Base-by-base conservation (phyloP, 176 grass and related monocot species). In the Phoenix roebelenii region DNA sequence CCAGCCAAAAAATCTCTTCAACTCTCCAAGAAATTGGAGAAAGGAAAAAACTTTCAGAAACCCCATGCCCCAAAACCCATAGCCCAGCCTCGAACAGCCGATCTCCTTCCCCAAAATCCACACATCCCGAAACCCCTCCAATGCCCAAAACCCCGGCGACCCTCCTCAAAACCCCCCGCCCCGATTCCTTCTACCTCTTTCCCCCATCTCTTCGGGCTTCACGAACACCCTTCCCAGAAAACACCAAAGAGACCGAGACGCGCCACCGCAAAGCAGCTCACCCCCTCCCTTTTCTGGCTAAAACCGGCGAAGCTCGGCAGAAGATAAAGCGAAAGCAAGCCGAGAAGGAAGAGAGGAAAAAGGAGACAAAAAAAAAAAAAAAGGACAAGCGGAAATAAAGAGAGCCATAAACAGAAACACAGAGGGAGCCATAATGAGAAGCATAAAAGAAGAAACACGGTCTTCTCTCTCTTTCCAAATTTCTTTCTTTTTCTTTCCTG, bases 341-440 rank as follows among this genome's bases (percentile, higher is more conserved):
- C 35, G 2, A 44, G 35, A 44, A 24, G 18, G 16, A 54, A 63
- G 60, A 77, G n/a, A 61, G 61, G 28, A 14, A 79, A 44, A 20
- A 20, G 20, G 20, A 20, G 20, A 20, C 20, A 20, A 20, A 20
- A 20, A 0, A 20, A 20, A 20, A 20, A 20, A 55, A 65, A 55
- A 77, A 51, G 54, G 61, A 74, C 59, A 22, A 54, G 25, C 57
- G 54, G 17, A 55, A 54, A 71, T 52, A 52, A 52, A 18, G 65
- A 57, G 58, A 71, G 19, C 23, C 25, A 30, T 35, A 26, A 60
- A 60, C 58, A 32, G 28, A 35, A n/a, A 32, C 25, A 60, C 5
- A 18, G 12, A 29, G 58, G 16, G 58, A 60, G 26, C 35, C 18
- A n/a, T n/a, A 15, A 7, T 16, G 15, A 60, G 58, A 73, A 63